Conservation (phyloP, 345 rosid species). For the Heritiera littoralis region DNA sequence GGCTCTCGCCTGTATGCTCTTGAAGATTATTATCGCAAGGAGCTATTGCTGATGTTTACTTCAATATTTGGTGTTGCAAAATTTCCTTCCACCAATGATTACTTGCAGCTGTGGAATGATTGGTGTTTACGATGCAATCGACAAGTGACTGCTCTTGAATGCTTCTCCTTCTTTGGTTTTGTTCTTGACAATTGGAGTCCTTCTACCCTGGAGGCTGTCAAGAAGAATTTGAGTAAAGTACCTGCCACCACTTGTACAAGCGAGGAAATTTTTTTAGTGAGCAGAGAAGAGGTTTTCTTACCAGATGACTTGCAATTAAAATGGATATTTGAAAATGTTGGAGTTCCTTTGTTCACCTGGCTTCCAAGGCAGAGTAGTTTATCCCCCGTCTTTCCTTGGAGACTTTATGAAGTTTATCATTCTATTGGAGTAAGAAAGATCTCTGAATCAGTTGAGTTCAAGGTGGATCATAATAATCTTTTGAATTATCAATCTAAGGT, state of each 20-base stretch:
- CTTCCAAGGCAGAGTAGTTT: not conserved
- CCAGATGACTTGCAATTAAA: conserved; percentile 20
- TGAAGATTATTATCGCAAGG: not conserved
- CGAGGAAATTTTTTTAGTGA: conserved; percentile 22
- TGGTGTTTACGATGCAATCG: not conserved
- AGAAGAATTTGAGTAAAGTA: not conserved
- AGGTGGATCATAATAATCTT: not conserved
- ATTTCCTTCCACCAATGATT: not conserved
- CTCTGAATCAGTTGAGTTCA: not conserved
- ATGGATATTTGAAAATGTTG: not conserved
- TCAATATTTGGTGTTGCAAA: not conserved
- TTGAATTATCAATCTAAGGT: not conserved
- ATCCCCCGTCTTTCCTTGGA: not conserved
- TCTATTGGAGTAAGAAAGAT: not conserved
- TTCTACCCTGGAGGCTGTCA: not conserved
- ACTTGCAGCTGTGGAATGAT: conserved; percentile 3
- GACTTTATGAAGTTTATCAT: not conserved
- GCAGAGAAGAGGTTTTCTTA: conserved; percentile 23
- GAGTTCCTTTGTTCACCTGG: conserved; percentile 16
- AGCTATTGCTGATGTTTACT: conserved; percentile 8
- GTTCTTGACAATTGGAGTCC: not conserved
- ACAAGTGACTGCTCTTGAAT: not conserved
- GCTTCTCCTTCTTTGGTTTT: not conserved
- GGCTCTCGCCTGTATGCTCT: not conserved
- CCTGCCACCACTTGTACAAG: not conserved